Base-by-base conservation (phyloP, 2,329 filamentous ascomycete species). In the Sporothrix pseudoabietina region DNA sequence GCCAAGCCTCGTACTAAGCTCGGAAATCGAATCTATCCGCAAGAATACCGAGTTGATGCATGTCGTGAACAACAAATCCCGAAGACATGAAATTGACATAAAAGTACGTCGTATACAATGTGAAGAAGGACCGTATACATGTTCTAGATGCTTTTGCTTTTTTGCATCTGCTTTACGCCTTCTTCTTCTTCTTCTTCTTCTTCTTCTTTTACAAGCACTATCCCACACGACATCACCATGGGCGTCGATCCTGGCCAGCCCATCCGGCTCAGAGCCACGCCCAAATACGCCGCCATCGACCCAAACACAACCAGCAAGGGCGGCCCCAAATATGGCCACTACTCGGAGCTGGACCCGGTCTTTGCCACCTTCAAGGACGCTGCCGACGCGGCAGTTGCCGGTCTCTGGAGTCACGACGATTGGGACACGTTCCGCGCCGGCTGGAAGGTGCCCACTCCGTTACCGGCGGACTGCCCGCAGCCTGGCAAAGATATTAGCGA, bases 321-420 rank as follows among this genome's bases (percentile, higher is more conserved):
- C 1, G 75, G 80, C 6, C 79, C 79, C 54, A 81, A 79, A 70
- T 77, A 83, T 70, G 80, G 80, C 68, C 80, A 82, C 73, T 78
- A 80, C 59, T 79, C 79, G 49, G 73, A 78, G 72, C 78, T 79
- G 19, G 81, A 80, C 44, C 78, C 81, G 1, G 77, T 78, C 5
- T 81, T 81, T 73, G 75, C 78, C 19, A 75, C 74, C 6, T 69
- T 78, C 26, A 80, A 82, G 68, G 69, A 73, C 6, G 76, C 75
- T 10, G 76, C 79, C 57, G 78, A 78, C 12, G 77, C 76, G 16
- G 75, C 74, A n/a, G 75, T 80, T 10, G 77, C 78, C 1, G 59
- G 72, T 0, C 70, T 81, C 22, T 82, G 79, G 79, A 72, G 72
- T 35, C 75, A 77, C 19, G 75, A 77, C n/a, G 75, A 78, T 49